Evolutionary conservation across 148 eudicot species (phyloP).

Genomic region (Arbutus unedo): DNA sequence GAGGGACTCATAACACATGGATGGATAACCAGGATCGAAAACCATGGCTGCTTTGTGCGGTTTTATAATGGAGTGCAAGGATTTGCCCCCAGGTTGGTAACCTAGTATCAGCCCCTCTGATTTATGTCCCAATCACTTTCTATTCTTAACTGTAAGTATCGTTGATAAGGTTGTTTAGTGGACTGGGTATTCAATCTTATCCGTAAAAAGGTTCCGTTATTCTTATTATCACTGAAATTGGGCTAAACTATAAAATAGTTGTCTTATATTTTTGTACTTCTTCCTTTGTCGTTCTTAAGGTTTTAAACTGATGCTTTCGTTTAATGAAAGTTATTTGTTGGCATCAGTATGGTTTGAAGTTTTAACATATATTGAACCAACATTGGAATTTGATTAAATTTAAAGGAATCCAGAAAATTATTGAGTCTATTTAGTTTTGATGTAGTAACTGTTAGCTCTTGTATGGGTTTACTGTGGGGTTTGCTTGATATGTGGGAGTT

Average conservation of each 20-base stretch:
- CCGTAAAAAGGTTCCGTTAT: background rate
- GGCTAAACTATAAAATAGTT: background rate
- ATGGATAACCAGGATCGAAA: slow-evolving; percentile 90
- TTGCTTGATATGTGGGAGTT: background rate
- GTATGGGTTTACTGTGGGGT: background rate
- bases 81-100: slow-evolving; percentile 70
- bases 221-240: background rate
- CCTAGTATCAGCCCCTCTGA: slow-evolving; percentile 7
- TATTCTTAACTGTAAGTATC: background rate
- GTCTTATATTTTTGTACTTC: background rate
- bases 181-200: background rate
- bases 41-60: slow-evolving; percentile 78
- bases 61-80: slow-evolving; percentile 98
- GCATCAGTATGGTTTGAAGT: background rate
- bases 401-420: background rate
- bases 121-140: background rate
- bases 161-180: background rate
- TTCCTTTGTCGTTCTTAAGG: background rate
- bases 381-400: background rate
- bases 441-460: background rate
- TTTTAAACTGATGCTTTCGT: background rate
- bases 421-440: background rate
- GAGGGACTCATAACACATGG: slow-evolving; percentile 89
- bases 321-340: background rate
- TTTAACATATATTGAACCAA: background rate